Evolutionary conservation across 441 rosid species (phyloP).

Genomic region (Metrosideros polymorpha): DNA sequence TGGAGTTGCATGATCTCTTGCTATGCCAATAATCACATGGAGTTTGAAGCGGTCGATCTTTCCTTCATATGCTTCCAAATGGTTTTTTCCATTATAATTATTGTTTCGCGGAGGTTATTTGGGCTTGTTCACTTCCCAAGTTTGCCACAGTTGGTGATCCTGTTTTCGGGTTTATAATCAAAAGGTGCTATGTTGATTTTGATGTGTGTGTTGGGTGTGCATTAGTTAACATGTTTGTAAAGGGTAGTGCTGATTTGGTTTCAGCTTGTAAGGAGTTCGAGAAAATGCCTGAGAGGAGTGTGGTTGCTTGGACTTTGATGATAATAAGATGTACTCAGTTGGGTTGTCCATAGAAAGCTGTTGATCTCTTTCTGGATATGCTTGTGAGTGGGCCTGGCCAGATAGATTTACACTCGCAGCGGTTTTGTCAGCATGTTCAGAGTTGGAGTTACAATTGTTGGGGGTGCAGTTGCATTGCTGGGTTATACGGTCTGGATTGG

Average conservation of each 20-base stretch:
- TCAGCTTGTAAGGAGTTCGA: conserved; percentile 39
- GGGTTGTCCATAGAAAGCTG: conserved; percentile 29
- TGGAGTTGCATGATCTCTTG: conserved; percentile 55
- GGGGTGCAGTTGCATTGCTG: conserved; percentile 51
- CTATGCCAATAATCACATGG: conserved; percentile 24
- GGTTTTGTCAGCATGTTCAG: conserved; percentile 32
- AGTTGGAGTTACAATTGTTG: conserved; percentile 14
- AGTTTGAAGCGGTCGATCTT: conserved; percentile 9
- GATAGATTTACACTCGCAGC: conserved; percentile 38
- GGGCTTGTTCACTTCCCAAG: conserved; percentile 31
- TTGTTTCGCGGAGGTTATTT: neutral
- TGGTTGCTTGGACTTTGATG: conserved; percentile 44
- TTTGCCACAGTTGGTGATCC: conserved; percentile 16
- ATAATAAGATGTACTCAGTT: conserved; percentile 30
- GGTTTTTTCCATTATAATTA: conserved; percentile 23
- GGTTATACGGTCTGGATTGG: conserved; percentile 29
- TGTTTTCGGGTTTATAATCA: conserved; percentile 32
- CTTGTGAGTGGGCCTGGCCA: conserved; percentile 19
- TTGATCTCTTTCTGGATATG: conserved; percentile 32
- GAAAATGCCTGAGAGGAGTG: conserved; percentile 29
- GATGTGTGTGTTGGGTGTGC: conserved; percentile 48
- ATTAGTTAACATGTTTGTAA: conserved; percentile 44
- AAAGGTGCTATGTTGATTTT: conserved; percentile 28
- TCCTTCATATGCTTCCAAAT: conserved; percentile 28
- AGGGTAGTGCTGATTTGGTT: conserved; percentile 27